A percentile compares a stretch with the other conserved stretches of the same genome.
phyloP scores from a whole-genome alignment of 495 filamentous ascomycete species.

The Hypoxylon cercidicola region DNA sequence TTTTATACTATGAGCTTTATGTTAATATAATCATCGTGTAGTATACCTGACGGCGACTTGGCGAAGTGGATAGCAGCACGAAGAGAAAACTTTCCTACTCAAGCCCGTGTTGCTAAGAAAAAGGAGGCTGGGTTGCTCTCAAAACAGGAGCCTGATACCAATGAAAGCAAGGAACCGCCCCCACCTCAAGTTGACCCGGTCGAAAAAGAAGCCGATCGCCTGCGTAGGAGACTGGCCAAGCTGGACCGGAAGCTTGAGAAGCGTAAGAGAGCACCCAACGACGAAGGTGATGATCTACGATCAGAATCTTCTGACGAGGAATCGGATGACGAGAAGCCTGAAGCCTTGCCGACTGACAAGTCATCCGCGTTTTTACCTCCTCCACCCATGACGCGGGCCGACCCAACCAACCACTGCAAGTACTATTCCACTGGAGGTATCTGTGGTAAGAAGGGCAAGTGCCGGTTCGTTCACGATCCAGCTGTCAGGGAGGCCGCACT shows the following conservation, averaged over 20 bases:
- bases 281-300: constrained; percentile 67
- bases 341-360: constrained; percentile 52
- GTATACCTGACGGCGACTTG: constrained; percentile 68
- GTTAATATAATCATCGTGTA: constrained; percentile 50
- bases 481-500: constrained; percentile 63
- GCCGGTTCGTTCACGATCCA: constrained; percentile 68
- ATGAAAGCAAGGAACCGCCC: constrained; percentile 38
- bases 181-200: constrained; percentile 50
- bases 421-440: constrained; percentile 69
- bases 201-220: constrained; percentile 59
- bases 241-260: constrained; percentile 64
- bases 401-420: constrained; percentile 67
- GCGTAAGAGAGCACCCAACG: constrained; percentile 65
- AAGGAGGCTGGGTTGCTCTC: constrained; percentile 49
- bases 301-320: constrained; percentile 52
- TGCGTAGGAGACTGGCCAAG: constrained; percentile 61
- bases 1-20: constrained; percentile 25
- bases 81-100: constrained; percentile 79
- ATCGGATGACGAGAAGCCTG: constrained; percentile 61
- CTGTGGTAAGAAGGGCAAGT: constrained; percentile 72
- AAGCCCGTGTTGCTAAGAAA: constrained; percentile 65
- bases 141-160: constrained; percentile 29
- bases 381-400: constrained; percentile 58
- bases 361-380: constrained; percentile 45
- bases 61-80: constrained; percentile 84